phyloP scores from a whole-genome alignment of 2,329 filamentous ascomycete species.

The Arthrobotrys entomopaga region DNA sequence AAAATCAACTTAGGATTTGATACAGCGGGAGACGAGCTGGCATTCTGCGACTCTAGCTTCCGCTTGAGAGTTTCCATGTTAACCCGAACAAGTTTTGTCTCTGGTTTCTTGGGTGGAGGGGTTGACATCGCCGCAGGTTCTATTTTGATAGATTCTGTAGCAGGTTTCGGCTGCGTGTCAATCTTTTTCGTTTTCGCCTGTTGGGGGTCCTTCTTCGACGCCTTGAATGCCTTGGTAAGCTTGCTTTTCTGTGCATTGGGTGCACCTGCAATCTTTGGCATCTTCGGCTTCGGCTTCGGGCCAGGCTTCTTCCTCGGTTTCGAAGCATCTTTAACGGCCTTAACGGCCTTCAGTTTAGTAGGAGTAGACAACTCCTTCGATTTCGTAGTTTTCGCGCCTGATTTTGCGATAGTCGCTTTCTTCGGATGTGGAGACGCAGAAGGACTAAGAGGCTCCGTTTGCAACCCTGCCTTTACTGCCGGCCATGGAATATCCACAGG shows the following conservation, averaged over 20 bases:
- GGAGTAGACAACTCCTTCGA: constrained; percentile 5
- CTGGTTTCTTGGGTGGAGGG: constrained; percentile 3
- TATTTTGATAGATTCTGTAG: neutral
- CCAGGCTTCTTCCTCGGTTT: constrained; percentile 44
- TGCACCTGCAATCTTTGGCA: constrained; percentile 17
- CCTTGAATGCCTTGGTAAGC: constrained; percentile 51
- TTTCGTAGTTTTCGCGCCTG: constrained; percentile 13
- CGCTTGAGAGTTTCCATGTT: constrained; percentile 47
- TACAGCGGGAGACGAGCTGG: constrained; percentile 10
- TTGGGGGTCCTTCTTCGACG: constrained; percentile 22
- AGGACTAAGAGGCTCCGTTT: constrained; percentile 31
- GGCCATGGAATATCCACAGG: constrained; percentile 46
- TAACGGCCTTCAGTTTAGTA: constrained; percentile 25
- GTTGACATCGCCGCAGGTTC: constrained; percentile 8
- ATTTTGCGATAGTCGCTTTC: constrained; percentile 32
- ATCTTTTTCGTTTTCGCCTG: constrained; percentile 2
- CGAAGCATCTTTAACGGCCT: constrained; percentile 19
- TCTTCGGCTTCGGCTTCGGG: constrained; percentile 31
- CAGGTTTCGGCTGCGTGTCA: constrained; percentile 4
- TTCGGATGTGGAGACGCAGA: constrained; percentile 51
- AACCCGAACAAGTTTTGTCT: constrained; percentile 31
- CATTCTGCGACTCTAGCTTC: constrained; percentile 11
- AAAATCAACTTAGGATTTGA: constrained; percentile 34
- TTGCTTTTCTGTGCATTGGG: constrained; percentile 20
- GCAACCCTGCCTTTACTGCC: constrained; percentile 39